Evolutionary conservation across 2,329 filamentous ascomycete genomes (phyloP).

Genomic region (Stachybotrys echinatus): DNA sequence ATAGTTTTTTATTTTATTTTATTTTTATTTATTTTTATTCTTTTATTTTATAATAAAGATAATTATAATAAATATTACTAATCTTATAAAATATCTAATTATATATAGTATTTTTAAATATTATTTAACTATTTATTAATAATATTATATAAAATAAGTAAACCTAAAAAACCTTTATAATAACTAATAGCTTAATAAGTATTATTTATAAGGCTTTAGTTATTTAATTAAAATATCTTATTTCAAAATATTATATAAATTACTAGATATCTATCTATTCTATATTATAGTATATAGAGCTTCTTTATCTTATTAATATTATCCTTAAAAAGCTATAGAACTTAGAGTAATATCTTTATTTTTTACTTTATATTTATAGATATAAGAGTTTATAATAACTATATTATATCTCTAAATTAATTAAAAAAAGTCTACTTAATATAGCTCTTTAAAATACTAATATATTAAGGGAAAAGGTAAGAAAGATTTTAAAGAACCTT

Average conservation of each 20-base stretch:
- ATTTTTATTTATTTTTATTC: not conserved
- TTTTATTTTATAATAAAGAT: no score
- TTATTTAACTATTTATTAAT: constrained; percentile 21
- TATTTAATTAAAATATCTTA: constrained; percentile 29
- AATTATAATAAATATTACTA: no score
- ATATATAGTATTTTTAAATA: constrained; percentile 29
- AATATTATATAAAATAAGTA: not conserved
- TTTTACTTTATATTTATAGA: no score
- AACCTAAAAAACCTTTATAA: constrained; percentile 21
- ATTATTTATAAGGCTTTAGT: constrained; percentile 26
- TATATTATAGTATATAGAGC: constrained; percentile 33
- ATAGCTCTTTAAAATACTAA: no score
- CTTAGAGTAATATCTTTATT: no score
- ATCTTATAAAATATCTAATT: constrained; percentile 27
- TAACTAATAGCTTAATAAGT: constrained; percentile 18
- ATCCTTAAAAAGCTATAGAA: constrained; percentile 23
- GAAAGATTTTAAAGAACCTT: no score
- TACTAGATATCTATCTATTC: constrained; percentile 26
- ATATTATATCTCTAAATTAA: no score
- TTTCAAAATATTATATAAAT: constrained; percentile 27
- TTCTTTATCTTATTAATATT: constrained; percentile 33
- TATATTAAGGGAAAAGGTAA: no score
- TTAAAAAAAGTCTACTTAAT: no score
- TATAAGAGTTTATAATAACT: no score
- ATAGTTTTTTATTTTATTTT: not conserved